Evolutionary conservation across 108 stramenopile species (phyloP), one percentile per base, ranked within the genome.

Genomic region (Cylindrotheca closterium): DNA sequence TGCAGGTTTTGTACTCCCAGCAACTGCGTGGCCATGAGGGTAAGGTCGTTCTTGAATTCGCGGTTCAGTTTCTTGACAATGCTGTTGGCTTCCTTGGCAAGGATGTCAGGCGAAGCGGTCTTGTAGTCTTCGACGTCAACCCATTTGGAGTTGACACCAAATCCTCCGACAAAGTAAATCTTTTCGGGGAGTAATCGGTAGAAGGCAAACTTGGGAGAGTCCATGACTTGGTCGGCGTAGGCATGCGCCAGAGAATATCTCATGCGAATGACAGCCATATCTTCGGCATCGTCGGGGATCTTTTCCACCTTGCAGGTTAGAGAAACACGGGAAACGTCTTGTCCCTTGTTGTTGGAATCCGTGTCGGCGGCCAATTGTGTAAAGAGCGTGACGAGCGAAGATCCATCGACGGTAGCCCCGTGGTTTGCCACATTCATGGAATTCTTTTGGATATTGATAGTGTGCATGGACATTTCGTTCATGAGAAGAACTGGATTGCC

Each of bases 161-260:
- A 97, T 24, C 98, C 98, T 47, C 98, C 98, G 7, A 97, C 95
- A 65, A 85, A 99, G 74, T 97, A 97, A 66, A 97, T 88, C 57
- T 81, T 84, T 51, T 81, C 76, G 19, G 96, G 96, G 17, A 71
- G 30, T 34, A 99, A 65, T 66, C 94, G 79, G 73, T 92, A 96
- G 68, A 99, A 96, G 62, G 81, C 74, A 80, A 98, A 99, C 57
- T 87, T 88, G 46, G 95, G 96, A 54, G 85, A 87, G 51, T 96
- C 92, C 78, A 96, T 89, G 42, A 99, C 89, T 70, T 96, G 95
- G 63, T 97, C 97, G 34, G 97, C 93, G 63, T 99, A 99, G 34
- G 86, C 64, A 78, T 99, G 98, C 45, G 88, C 76, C 51, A 98
- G 74, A 5, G 87, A 80, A 72, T 96, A 98, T 22, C 89, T 66